Conservation (phyloP, 2,329 filamentous ascomycete species). For the Tolypocladium amazonense region DNA sequence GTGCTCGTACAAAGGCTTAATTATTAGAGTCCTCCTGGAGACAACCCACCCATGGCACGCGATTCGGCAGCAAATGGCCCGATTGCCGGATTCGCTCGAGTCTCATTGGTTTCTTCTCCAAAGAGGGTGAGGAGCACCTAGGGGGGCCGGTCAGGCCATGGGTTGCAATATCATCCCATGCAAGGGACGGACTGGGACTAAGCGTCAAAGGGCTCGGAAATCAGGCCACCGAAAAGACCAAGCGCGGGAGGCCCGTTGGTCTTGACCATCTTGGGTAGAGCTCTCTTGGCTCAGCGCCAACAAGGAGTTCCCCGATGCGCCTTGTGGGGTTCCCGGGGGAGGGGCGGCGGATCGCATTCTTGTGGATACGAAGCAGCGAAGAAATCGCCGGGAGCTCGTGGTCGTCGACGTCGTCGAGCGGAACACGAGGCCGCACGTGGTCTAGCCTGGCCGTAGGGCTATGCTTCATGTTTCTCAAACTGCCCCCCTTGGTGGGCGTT, state of each 20-base stretch:
- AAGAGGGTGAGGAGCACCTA: not conserved
- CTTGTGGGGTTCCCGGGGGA: not conserved
- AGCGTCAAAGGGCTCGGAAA: not conserved
- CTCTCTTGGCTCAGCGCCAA: not conserved
- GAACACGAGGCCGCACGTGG: not conserved
- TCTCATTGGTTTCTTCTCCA: not conserved
- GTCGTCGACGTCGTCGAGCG: not conserved
- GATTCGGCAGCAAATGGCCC: not conserved
- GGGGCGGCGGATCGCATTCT: not conserved
- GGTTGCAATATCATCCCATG: not conserved
- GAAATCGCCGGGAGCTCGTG: too few species aligned
- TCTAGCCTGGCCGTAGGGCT: not conserved
- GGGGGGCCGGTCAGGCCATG: not conserved
- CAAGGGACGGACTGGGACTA: not conserved
- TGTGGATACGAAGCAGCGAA: not conserved
- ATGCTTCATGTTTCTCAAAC: not conserved
- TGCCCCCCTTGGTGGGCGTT: not conserved
- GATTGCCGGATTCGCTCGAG: not conserved
- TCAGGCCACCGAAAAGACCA: not conserved
- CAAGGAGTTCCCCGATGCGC: not conserved
- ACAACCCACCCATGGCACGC: not conserved
- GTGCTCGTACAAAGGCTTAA: not conserved
- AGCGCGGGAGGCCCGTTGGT: not conserved
- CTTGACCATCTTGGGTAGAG: not conserved
- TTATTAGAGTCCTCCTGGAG: not conserved